Percentiles rank a stretch among this genome's conserved stretches.
Evolutionary conservation across 2,329 filamentous ascomycete genomes (phyloP).

Genomic region (Alternaria alternata): DNA sequence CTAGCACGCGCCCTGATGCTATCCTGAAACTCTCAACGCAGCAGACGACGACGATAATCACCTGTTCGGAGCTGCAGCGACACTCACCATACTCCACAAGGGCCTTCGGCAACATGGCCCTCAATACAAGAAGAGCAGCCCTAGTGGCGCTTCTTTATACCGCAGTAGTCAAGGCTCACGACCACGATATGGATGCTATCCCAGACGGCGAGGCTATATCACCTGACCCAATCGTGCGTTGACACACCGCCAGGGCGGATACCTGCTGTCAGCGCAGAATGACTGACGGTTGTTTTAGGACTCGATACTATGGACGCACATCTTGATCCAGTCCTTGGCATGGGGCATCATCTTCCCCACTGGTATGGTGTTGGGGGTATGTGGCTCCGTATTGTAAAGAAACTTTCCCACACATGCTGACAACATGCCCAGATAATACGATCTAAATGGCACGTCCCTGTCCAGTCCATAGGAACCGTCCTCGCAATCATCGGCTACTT

Average conservation of each 20-base stretch:
- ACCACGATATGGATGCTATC: constrained; percentile 52
- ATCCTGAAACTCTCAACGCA: constrained; percentile 27
- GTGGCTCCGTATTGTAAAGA: constrained; percentile 39
- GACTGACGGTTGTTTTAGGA: constrained; percentile 60
- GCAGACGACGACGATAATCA: constrained; percentile 22
- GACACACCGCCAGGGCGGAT: not conserved
- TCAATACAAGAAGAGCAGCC: constrained; percentile 22
- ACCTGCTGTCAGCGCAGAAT: not conserved
- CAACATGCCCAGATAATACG: constrained; percentile 74
- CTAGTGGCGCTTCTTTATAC: constrained; percentile 36
- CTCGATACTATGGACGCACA: constrained; percentile 90
- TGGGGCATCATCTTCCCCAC: constrained; percentile 93
- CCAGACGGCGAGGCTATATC: constrained; percentile 50
- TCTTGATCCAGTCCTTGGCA: constrained; percentile 83
- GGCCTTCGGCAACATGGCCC: constrained; percentile 21
- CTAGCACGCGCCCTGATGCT: constrained; percentile 10
- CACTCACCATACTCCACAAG: constrained; percentile 3
- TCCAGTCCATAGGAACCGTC: constrained; percentile 77
- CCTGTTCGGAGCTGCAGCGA: constrained; percentile 6
- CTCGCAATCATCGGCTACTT: constrained; percentile 87
- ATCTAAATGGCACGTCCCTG: constrained; percentile 92
- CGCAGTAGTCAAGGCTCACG: constrained; percentile 46
- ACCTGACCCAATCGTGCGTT: constrained; percentile 46
- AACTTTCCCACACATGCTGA: not conserved
- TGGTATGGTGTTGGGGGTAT: constrained; percentile 93